A percentile compares a stretch with the other conserved stretches of the same genome.
Conservation (phyloP, 2,329 filamentous ascomycete species). For the Uncinocarpus reesii region DNA sequence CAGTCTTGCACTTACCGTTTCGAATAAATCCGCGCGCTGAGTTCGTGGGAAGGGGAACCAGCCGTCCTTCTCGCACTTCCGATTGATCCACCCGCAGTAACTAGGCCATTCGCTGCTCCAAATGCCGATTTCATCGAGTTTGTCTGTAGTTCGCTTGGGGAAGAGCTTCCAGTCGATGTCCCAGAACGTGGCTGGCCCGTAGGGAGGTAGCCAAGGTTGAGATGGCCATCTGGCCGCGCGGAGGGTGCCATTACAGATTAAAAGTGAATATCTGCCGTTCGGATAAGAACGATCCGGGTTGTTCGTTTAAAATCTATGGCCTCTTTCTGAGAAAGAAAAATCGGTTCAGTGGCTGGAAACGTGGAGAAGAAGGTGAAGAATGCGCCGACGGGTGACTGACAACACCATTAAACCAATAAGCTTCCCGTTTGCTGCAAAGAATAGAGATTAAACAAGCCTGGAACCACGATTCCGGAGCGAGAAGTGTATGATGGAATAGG, state of each 20-base stretch:
- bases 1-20: conserved; percentile 60
- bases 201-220: conserved; percentile 72
- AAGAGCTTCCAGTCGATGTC: conserved; percentile 69
- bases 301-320: conserved; percentile 10
- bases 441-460: conserved; percentile 3
- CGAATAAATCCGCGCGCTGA: conserved; percentile 69
- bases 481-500: neutral
- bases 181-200: conserved; percentile 60
- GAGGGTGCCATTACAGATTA: conserved; percentile 89
- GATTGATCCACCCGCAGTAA: conserved; percentile 40
- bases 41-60: conserved; percentile 93
- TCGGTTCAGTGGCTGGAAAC: conserved; percentile 2
- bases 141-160: conserved; percentile 63
- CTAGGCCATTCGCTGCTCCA: conserved; percentile 55
- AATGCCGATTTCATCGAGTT: conserved; percentile 61
- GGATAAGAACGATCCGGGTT: conserved; percentile 1
- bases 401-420: conserved; percentile 9
- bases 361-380: conserved; percentile 3
- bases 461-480: neutral
- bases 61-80: conserved; percentile 63
- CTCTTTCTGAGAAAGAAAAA: conserved; percentile 12
- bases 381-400: conserved; percentile 6
- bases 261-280: conserved; percentile 3
- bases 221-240: conserved; percentile 64
- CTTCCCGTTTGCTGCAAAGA: neutral